phyloP scores from a whole-genome alignment of 2,329 filamentous ascomycete species.

The Botrytis aclada region DNA sequence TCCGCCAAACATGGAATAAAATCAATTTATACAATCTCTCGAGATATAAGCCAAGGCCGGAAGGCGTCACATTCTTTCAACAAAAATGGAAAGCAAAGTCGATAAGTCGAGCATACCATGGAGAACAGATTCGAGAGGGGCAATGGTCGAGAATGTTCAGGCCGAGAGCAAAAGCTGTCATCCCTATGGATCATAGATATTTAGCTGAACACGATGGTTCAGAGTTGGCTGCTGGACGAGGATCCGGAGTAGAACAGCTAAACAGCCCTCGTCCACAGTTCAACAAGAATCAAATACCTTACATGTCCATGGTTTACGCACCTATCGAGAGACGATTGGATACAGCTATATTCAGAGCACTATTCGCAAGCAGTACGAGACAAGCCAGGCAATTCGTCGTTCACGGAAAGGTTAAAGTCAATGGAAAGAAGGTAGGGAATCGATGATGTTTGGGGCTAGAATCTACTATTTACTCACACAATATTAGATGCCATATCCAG shows the following conservation, averaged over 20 bases:
- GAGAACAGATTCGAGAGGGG: constrained; percentile 88
- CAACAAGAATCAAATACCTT: constrained; percentile 59
- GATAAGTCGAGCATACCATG: constrained; percentile 81
- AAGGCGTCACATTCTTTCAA: constrained; percentile 78
- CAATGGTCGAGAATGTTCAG: constrained; percentile 95
- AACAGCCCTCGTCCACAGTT: constrained; percentile 49
- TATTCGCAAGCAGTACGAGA: constrained; percentile 90
- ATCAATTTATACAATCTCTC: constrained; percentile 91
- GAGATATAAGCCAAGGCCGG: constrained; percentile 47
- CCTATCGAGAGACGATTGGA: constrained; percentile 88
- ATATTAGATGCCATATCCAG: constrained; percentile 79
- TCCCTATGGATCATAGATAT: constrained; percentile 78
- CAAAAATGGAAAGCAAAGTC: constrained; percentile 97
- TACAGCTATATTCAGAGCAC: constrained; percentile 86
- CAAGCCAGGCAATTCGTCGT: constrained; percentile 94
- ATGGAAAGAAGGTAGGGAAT: constrained; percentile 78
- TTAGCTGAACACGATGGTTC: constrained; percentile 80
- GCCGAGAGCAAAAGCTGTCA: constrained; percentile 73
- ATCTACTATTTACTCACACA: neutral
- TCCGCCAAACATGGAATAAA: constrained; percentile 96
- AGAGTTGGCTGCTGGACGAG: constrained; percentile 77
- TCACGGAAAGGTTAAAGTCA: constrained; percentile 91
- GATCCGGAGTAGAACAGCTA: constrained; percentile 55
- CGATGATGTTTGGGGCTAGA: neutral
- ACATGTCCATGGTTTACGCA: constrained; percentile 94